Conservation (phyloP, 75 land plant species). For the Chamaecyparis obtusa region DNA sequence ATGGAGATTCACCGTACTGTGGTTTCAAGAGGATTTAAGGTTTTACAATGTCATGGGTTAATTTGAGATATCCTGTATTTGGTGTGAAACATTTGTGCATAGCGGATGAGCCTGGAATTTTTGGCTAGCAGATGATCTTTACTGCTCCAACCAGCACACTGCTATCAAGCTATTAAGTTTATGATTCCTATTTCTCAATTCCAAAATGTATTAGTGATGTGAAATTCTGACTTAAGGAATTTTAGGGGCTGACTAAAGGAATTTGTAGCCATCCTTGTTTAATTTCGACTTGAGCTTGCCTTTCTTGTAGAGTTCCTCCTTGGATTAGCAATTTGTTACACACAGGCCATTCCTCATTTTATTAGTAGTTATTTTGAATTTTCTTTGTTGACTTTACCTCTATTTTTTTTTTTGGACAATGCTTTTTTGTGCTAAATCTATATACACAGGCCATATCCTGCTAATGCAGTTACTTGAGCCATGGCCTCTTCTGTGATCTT, state of each 20-base stretch:
- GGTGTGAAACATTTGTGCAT: background rate
- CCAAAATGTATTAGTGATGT: background rate
- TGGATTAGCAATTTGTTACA: background rate
- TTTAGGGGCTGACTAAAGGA: background rate
- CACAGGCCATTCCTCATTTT: background rate
- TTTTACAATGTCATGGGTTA: background rate
- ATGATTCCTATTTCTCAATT: background rate
- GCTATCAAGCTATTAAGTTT: background rate
- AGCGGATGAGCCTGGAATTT: background rate
- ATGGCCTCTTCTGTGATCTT: too few relatives aligned
- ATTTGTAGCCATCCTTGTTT: background rate
- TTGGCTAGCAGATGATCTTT: background rate
- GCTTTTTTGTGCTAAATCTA: background rate
- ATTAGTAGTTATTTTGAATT: background rate
- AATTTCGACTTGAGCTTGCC: background rate
- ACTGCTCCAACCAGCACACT: background rate
- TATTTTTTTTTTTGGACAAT: background rate
- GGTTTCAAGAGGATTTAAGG: background rate
- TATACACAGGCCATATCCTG: background rate
- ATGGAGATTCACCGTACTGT: background rate
- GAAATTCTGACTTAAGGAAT: background rate
- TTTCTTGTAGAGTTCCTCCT: background rate
- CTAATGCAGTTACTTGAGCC: background rate
- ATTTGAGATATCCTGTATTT: background rate
- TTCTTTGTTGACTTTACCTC: background rate